Evolutionary conservation across 495 filamentous ascomycete genomes (phyloP), one percentile per base, ranked within the genome.

Genomic region (Daldinia decipiens): DNA sequence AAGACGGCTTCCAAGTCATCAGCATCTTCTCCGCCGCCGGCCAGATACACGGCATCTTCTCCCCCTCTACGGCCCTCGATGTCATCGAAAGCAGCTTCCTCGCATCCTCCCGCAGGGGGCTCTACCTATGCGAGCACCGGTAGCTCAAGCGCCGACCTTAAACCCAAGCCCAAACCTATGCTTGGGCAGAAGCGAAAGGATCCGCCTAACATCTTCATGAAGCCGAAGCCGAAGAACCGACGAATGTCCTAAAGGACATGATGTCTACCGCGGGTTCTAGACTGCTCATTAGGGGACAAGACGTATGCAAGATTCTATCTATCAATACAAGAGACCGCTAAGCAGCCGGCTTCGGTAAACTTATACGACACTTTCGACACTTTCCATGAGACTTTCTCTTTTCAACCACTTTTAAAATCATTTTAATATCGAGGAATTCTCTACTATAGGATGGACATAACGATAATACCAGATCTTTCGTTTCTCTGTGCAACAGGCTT

Each of bases 191-290:
- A 80, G 59, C 68, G 77, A 54, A 80, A 79, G 52, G 26, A 47
- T 7, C 52, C 71, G 4, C 74, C 74, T 9, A 74, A 76, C 65
- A 47, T 79, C 8, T 82, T 82, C 43, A 79, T 80, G 77, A 62
- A 63, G 26, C 75, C 73, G 2, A 73, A 72, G 57, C 36, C 60
- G 5, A 77, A 77, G 53, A 17, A 24, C 27, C 60, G 64, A 29
- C 72, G 74, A 7, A 62, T 59, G 45, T 73, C 59, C 24, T 68
- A 39, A 64, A 29, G 34, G 57, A n/a, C 4, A 45, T 24, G 8
- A 12, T 24, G 43, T 11, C 56, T 17, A 8, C 7, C 26, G 21
- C 50, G 12, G 17, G 19, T 24, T 24, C 5, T n/a, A 11, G n/a
- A 40, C 1, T 40, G 3, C 39, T 40, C 39, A 15, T n/a, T 40